Percentiles rank a stretch among this genome's conserved stretches.
phyloP scores from a whole-genome alignment of 257 asterid species.

The Capsicum rhomboideum region DNA sequence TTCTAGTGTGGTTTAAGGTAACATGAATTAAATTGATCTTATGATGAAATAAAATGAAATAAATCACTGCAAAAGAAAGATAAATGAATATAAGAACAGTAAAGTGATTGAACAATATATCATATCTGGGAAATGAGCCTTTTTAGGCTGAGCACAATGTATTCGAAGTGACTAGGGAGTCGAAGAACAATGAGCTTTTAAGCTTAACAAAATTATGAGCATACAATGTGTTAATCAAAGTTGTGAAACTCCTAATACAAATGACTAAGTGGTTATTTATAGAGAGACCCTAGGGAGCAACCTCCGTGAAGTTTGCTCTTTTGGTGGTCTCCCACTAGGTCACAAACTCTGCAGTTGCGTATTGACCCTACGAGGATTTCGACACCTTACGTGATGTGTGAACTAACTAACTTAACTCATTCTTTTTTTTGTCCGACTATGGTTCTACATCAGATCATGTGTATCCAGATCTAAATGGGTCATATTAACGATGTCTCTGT shows the following conservation, averaged over 20 bases:
- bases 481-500: too few relatives aligned
- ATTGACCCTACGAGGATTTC: not conserved
- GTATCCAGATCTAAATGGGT: not conserved
- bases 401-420: not conserved
- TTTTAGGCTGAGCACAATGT: not conserved
- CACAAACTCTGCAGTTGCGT: not conserved
- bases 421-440: not conserved
- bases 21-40: too few relatives aligned
- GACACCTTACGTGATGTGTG: too few relatives aligned
- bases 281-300: not conserved
- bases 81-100: too few relatives aligned
- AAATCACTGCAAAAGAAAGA: too few relatives aligned
- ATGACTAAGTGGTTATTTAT: too few relatives aligned
- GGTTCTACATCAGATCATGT: not conserved
- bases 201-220: not conserved
- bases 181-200: not conserved
- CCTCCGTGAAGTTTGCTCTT: not conserved
- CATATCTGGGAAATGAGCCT: too few relatives aligned
- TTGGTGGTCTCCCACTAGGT: not conserved
- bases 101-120: too few relatives aligned
- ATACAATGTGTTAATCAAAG: too few relatives aligned
- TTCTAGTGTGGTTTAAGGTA: too few relatives aligned
- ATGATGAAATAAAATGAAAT: too few relatives aligned
- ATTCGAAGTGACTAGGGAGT: fast-evolving
- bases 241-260: too few relatives aligned